Conservation (phyloP, 208 protist species). For the Trypanosoma cruzi region DNA sequence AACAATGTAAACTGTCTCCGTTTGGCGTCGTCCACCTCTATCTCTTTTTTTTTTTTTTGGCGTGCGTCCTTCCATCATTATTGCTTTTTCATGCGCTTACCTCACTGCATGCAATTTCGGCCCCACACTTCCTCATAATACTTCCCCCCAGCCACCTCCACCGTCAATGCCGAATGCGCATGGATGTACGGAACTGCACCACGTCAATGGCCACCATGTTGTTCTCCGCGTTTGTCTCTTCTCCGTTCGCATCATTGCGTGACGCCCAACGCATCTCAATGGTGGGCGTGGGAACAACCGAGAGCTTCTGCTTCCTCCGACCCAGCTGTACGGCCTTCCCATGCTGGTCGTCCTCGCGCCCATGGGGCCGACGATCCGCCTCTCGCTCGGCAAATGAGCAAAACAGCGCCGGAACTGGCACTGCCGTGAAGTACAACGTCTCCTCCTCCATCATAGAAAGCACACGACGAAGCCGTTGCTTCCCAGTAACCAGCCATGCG, state of each 20-base stretch:
- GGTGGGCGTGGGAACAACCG: constrained; percentile 45
- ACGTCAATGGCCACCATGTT: constrained; percentile 63
- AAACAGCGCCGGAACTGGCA: constrained; percentile 53
- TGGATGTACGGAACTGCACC: constrained; percentile 62
- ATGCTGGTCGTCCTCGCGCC: not conserved
- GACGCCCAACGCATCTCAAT: constrained; percentile 63
- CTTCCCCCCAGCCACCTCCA: not conserved
- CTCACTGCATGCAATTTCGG: not conserved
- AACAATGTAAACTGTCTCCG: too few relatives aligned
- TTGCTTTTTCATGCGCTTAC: too few relatives aligned
- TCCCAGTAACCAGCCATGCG: constrained; percentile 83
- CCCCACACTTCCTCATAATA: not conserved
- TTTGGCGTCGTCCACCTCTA: too few relatives aligned
- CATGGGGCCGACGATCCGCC: not conserved
- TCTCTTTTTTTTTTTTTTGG: too few relatives aligned
- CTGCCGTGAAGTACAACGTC: constrained; percentile 68
- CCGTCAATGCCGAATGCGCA: constrained; percentile 34
- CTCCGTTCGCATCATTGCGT: not conserved
- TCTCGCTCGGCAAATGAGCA: constrained; percentile 5
- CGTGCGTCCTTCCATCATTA: too few relatives aligned
- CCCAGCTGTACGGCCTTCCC: not conserved
- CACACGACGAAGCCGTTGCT: constrained; percentile 59
- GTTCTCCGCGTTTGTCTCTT: not conserved
- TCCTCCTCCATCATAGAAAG: constrained; percentile 76
- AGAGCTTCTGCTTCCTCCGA: not conserved